Conservation (phyloP, 139 green algal genomes). For the Zygnema circumcarinatum region DNA sequence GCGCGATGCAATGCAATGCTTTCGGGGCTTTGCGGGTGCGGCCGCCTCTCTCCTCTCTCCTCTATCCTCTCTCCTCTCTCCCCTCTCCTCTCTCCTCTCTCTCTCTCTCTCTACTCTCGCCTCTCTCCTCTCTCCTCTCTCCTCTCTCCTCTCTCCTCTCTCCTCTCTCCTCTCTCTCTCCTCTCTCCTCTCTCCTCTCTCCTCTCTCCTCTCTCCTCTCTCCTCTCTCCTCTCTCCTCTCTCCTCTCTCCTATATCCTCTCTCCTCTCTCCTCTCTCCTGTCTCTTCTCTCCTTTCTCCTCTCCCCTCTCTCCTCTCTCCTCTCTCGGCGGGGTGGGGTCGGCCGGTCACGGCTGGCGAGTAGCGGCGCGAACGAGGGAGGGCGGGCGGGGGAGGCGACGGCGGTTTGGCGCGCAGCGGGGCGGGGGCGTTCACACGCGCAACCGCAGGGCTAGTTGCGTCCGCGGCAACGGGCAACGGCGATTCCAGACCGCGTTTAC, state of each 20-base stretch:
- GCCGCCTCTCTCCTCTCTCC: not conserved
- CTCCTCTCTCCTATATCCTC: not conserved
- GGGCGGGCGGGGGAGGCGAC: too few species aligned
- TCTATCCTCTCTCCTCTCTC: not conserved
- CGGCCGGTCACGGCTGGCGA: too few species aligned
- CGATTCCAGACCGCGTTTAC: too few species aligned
- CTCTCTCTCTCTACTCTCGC: not conserved
- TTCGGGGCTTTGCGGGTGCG: not conserved
- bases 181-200: not conserved
- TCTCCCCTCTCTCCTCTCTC: not conserved
- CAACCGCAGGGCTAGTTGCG: not conserved
- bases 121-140: not conserved
- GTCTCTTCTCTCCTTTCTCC: not conserved
- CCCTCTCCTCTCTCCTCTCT: not conserved
- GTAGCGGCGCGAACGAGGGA: too few species aligned
- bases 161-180: not conserved
- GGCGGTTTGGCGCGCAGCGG: too few species aligned
- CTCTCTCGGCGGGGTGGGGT: slow-evolving; percentile 1
- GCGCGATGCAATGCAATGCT: too few species aligned
- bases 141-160: not conserved
- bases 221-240: not conserved
- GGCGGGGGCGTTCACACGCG: not conserved
- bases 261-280: not conserved
- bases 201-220: not conserved
- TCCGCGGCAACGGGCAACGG: too few species aligned